Percentiles rank a stretch among this genome's conserved stretches.
Conservation (phyloP, 352 stramenopile species). For the Pythium insidiosum region DNA sequence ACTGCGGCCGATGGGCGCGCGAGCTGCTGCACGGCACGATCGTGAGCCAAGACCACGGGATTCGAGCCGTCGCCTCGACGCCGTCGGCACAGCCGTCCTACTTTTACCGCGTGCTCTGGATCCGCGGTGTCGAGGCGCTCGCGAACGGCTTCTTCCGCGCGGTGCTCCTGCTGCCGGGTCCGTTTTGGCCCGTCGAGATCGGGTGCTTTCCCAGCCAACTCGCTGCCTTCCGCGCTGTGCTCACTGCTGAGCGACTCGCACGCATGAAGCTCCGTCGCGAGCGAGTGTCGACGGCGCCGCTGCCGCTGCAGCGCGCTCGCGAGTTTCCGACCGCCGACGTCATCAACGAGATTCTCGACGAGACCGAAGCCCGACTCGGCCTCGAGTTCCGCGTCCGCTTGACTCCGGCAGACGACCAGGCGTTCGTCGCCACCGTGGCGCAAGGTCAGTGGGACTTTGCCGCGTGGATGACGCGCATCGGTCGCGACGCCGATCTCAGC, state of each 20-base stretch:
- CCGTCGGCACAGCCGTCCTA: constrained; percentile 7
- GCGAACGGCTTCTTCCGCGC: constrained; percentile 58
- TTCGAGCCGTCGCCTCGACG: constrained; percentile 6
- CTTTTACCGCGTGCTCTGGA: constrained; percentile 60
- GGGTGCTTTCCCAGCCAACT: constrained; percentile 47
- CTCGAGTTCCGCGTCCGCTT: constrained; percentile 34
- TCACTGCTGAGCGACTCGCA: constrained; percentile 43
- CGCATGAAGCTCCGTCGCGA: constrained; percentile 37
- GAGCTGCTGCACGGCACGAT: constrained; percentile 53
- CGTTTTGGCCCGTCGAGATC: constrained; percentile 37
- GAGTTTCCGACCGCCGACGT: constrained; percentile 31
- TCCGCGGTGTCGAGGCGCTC: constrained; percentile 55
- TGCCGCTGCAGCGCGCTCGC: neutral
- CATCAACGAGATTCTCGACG: constrained; percentile 36
- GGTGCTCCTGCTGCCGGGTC: constrained; percentile 24
- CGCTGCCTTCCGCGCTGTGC: constrained; percentile 40
- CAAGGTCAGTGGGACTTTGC: constrained; percentile 30
- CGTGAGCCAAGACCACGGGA: constrained; percentile 17
- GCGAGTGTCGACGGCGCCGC: constrained; percentile 15
- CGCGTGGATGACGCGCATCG: constrained; percentile 39
- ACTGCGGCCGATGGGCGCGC: constrained; percentile 34
- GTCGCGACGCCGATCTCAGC: constrained; percentile 22
- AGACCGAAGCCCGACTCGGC: constrained; percentile 30
- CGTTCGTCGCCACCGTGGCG: constrained; percentile 28
- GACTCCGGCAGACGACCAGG: constrained; percentile 23